Percentiles rank a stretch among this genome's conserved stretches.
Conservation (phyloP, 2,329 filamentous ascomycete genomes). For the Colletotrichum neosansevieriae region DNA sequence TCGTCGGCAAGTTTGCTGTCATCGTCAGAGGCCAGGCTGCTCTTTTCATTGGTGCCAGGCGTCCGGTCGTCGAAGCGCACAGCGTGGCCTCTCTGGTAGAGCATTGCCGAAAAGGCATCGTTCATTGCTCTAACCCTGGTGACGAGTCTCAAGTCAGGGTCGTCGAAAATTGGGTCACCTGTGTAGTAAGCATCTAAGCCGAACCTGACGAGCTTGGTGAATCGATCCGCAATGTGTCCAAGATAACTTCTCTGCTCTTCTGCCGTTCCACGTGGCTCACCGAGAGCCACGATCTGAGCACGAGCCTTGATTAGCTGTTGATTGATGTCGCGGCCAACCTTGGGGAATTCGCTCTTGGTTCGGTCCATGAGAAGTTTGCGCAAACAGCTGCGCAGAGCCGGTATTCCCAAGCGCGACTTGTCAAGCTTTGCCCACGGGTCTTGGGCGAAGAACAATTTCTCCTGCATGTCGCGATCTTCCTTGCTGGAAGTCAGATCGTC, state of each 20-base stretch:
- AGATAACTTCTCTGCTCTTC: slow-evolving; percentile 52
- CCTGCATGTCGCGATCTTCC: background rate
- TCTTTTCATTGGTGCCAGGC: background rate
- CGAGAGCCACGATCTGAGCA: slow-evolving; percentile 46
- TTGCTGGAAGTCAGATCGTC: slow-evolving; percentile 39
- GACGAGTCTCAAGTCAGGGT: slow-evolving; percentile 50
- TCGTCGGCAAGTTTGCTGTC: slow-evolving; percentile 20
- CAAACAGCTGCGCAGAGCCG: slow-evolving; percentile 43
- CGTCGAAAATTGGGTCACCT: slow-evolving; percentile 46
- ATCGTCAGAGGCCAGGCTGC: slow-evolving; percentile 25
- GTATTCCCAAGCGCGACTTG: slow-evolving; percentile 43
- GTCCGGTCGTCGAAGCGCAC: slow-evolving; percentile 31
- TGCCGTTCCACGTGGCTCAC: slow-evolving; percentile 45
- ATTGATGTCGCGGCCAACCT: slow-evolving; percentile 43
- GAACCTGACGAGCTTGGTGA: slow-evolving; percentile 45
- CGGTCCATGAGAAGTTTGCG: slow-evolving; percentile 45
- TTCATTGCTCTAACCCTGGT: slow-evolving; percentile 54
- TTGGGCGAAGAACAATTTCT: slow-evolving; percentile 6
- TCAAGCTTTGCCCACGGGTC: slow-evolving; percentile 42
- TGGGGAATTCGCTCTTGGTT: slow-evolving; percentile 46
- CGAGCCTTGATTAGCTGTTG: slow-evolving; percentile 28
- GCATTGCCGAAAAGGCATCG: slow-evolving; percentile 48
- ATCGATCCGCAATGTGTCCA: slow-evolving; percentile 48
- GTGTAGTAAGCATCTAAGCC: slow-evolving; percentile 54
- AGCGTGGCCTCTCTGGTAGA: slow-evolving; percentile 45